Percentiles rank a stretch among this genome's conserved stretches.
Evolutionary conservation across 345 rosid species (phyloP).

Genomic region (Combretum micranthum): DNA sequence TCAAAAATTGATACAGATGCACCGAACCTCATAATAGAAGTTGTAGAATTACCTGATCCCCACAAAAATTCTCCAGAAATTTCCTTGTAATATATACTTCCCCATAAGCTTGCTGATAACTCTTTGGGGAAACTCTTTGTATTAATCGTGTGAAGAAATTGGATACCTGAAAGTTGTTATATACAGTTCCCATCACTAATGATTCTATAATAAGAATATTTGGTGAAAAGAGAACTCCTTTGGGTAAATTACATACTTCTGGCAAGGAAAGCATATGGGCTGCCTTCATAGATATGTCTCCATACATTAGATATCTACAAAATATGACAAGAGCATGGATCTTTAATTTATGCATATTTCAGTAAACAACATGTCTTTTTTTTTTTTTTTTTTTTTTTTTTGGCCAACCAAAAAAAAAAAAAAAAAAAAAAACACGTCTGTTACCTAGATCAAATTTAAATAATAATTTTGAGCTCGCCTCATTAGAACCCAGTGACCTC

Average conservation of each 20-base stretch:
- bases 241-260: constrained; percentile 35
- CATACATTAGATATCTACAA: constrained; percentile 82
- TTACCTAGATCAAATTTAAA: too few relatives aligned
- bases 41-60: constrained; percentile 67
- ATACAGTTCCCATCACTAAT: constrained; percentile 7
- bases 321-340: background rate
- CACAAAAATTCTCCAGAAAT: constrained; percentile 86
- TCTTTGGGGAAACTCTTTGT: constrained; percentile 94
- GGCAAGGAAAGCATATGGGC: constrained; percentile 85
- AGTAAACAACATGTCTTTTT: too few relatives aligned
- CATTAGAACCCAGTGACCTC: too few relatives aligned
- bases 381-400: constrained; percentile 1
- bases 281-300: constrained; percentile 80
- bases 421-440: background rate
- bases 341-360: too few relatives aligned
- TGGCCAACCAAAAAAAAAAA: background rate
- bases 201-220: background rate
- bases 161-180: constrained; percentile 48
- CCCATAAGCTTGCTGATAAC: constrained; percentile 86
- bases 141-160: constrained; percentile 81
- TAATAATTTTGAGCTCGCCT: too few relatives aligned
- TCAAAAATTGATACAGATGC: too few relatives aligned
- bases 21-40: too few relatives aligned
- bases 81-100: constrained; percentile 85
- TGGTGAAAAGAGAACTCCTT: constrained; percentile 3